Conservation (phyloP, 1,139 yeast genomes). For the Pneumocystis canis region DNA sequence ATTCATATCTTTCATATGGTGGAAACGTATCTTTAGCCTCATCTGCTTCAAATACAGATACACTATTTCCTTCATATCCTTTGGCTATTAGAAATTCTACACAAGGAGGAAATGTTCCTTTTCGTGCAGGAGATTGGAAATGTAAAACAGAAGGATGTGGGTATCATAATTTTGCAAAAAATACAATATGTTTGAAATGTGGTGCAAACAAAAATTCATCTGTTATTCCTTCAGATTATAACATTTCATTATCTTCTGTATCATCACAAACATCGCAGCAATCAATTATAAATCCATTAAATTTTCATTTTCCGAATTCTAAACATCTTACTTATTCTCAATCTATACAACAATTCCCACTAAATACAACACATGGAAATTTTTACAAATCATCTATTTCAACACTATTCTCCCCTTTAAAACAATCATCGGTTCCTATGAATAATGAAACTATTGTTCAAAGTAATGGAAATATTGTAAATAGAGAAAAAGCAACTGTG, state of each 20-base stretch:
- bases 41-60: background rate
- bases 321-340: background rate
- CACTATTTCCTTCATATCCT: conserved; percentile 2
- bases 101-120: conserved; percentile 48
- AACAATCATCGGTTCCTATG: background rate
- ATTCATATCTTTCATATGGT: background rate
- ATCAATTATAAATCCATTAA: background rate
- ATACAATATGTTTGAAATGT: conserved; percentile 72
- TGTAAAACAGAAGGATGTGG: conserved; percentile 64
- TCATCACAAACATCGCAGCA: background rate
- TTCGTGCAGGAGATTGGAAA: conserved; percentile 96
- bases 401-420: background rate
- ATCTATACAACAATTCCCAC: background rate
- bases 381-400: background rate
- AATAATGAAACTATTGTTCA: background rate
- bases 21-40: background rate
- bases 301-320: background rate
- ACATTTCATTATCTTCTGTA: background rate
- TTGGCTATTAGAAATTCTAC: conserved; percentile 1
- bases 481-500: background rate
- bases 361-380: background rate
- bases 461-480: background rate
- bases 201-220: conserved; percentile 58
- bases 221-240: conserved; percentile 20
- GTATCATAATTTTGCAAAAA: conserved; percentile 89